Evolutionary conservation across 768 basidiomycete genomes (phyloP), one percentile per base, ranked within the genome.

Genomic region (Megacollybia marginata): DNA sequence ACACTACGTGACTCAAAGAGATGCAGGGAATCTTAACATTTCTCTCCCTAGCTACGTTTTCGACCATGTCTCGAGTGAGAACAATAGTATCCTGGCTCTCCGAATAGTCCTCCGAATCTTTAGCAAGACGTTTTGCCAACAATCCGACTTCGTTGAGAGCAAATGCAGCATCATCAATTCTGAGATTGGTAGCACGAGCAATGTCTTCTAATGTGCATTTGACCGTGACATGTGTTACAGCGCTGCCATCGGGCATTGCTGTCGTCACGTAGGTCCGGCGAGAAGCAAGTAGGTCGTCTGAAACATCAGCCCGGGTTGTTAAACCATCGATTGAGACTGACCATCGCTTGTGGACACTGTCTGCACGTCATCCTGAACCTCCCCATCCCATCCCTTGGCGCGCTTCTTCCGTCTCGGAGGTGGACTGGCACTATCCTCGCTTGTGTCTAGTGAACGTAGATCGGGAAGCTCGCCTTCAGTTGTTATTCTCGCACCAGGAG

Each of bases 91-190:
- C 73, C 53, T 75, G 74, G 18, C 70, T 69, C 51, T 16, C 9
- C 33, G 33, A n/a, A 47, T 70, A 62, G 20, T 65, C 61, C 48
- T 66, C 63, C 48, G 40, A 57, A 49, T 59, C 61, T 40, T 57
- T 58, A 35, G 50, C 58, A 44, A 51, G 51, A 45, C 66, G 47
- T 77, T 62, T 36, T 48, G 65, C 68, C 15, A 96, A 72, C 48
- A 97, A 65, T 28, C 92, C 92, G 52, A 88, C 85, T 61, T 94
- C 92, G 49, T 88, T 85, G 56, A 98, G 65, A 2, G 93, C 91
- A 65, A 91, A 93, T 0, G 91, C 86, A 0, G 84, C 80, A 62
- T 98, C 95, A 49, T 96, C 91, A 0, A 83, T 64, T 1, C 89
- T 78, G 48, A 98, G 69, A 64, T 88, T 85, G 44, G 90, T 90